Percentiles rank a stretch among this genome's conserved stretches.
Evolutionary conservation across 2,329 filamentous ascomycete genomes (phyloP).

Genomic region (Aspergillus flavus): DNA sequence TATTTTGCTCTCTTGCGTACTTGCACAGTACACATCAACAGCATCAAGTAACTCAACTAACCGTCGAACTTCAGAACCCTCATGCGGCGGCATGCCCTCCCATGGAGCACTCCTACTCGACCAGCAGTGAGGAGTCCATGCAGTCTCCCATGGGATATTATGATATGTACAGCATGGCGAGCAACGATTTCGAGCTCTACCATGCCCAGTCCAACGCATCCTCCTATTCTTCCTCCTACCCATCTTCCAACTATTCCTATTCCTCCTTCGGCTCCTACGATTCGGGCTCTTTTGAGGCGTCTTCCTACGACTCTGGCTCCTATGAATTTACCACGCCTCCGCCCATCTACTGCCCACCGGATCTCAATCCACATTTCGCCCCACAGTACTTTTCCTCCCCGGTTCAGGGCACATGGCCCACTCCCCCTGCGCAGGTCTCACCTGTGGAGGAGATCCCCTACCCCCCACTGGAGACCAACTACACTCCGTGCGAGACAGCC

Average conservation of each 20-base stretch:
- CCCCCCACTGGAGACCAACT: slow-evolving; percentile 1
- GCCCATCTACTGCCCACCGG: not conserved
- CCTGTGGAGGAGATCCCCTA: not conserved
- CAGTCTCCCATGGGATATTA: slow-evolving; percentile 19
- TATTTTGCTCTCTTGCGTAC: not conserved
- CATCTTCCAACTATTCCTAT: slow-evolving; percentile 6
- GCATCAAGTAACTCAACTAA: not conserved
- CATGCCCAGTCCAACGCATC: not conserved
- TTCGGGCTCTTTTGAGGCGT: slow-evolving; percentile 9
- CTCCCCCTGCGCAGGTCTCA: slow-evolving; percentile 3
- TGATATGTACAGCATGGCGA: slow-evolving; percentile 18
- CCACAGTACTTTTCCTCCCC: slow-evolving; percentile 11
- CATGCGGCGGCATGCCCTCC: slow-evolving; percentile 20
- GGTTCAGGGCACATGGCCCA: slow-evolving; percentile 12
- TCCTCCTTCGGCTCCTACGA: slow-evolving; percentile 2
- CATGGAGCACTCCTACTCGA: slow-evolving; percentile 28
- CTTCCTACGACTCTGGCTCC: slow-evolving; percentile 6
- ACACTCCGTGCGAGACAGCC: not conserved
- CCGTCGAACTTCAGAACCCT: slow-evolving; percentile 12
- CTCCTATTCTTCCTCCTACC: slow-evolving; percentile 5
- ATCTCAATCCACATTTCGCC: not conserved
- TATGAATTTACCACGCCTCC: slow-evolving; percentile 16
- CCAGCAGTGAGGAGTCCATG: slow-evolving; percentile 23
- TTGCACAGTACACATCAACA: not conserved
- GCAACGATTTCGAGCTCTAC: slow-evolving; percentile 14